Percentiles rank a stretch among this genome's conserved stretches.
Conservation (phyloP, 805 yeast genomes). For the Yamadazyma laniorum region DNA sequence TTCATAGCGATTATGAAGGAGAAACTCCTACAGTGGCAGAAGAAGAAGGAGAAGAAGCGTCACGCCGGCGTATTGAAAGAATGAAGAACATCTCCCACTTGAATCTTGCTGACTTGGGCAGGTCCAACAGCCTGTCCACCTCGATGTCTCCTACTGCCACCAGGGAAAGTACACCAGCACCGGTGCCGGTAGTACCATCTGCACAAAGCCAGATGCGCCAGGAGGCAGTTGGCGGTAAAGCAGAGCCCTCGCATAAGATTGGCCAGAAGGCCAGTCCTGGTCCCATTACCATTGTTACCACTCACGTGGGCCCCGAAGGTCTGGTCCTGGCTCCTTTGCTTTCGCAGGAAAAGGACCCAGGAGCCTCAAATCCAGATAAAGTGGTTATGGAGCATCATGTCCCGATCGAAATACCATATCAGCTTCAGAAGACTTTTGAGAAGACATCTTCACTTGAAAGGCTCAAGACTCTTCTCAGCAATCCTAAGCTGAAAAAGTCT, state of each 20-base stretch:
- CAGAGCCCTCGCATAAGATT: not conserved
- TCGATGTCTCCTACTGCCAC: constrained; percentile 17
- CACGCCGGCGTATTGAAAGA: constrained; percentile 15
- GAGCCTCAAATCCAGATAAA: not conserved
- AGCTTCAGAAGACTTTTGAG: constrained; percentile 35
- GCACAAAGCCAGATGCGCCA: not conserved
- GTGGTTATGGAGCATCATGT: not conserved
- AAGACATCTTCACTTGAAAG: constrained; percentile 43
- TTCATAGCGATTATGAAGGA: constrained; percentile 27
- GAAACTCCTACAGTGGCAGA: constrained; percentile 11
- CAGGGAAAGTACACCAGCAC: not conserved
- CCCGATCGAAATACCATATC: constrained; percentile 28
- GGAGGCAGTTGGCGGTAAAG: not conserved
- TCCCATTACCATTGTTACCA: not conserved
- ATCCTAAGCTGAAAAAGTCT: constrained; percentile 53
- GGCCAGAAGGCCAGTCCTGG: not conserved
- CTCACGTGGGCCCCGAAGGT: not conserved
- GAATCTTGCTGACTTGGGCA: constrained; percentile 32
- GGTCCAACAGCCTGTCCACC: constrained; percentile 15
- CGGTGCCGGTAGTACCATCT: not conserved
- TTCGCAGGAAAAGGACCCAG: not conserved
- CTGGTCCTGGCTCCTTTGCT: not conserved
- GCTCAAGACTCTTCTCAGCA: constrained; percentile 32
- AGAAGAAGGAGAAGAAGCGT: constrained; percentile 17
- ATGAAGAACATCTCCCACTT: constrained; percentile 39